Evolutionary conservation across 257 asterid genomes (phyloP), one percentile per base, ranked within the genome.

Genomic region (Leonotis leonurus): DNA sequence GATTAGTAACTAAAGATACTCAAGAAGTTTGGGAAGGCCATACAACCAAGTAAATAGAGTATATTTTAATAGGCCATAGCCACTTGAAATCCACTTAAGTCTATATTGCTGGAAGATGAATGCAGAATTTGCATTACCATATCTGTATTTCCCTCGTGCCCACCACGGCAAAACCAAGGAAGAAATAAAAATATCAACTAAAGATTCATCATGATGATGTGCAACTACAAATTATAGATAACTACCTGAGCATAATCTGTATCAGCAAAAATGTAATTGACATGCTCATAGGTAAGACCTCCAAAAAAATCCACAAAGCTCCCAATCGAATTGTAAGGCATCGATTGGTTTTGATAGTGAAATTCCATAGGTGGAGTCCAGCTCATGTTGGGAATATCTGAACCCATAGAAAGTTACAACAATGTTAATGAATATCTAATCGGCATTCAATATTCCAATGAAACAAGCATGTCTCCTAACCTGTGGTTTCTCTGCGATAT

Each of bases 301-400:
- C 96, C 97, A 60, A 90, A 90, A 69, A 90, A 90, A 80, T 87
- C 97, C 67, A 90, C 88, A 67, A 87, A 87, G 73, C 95, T 85
- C 57, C 95, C 97, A 49, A 81, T 77, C 33, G 96, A 90, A 65
- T 80, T 87, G 60, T 90, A 90, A 17, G 97, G 96, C 89, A 68
- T 64, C 57, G 83, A 84, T 54, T 80, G 76, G 73, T 76, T 80
- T 57, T 81, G 73, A 67, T 85, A 83, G 46, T 79, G 83, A 77
- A 73, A 72, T 58, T 83, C 96, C 95, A 81, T 73, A 17, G 78
- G 85, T 5, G 84, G 70, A 63, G 78, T 80, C 96, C 96, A 85
- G 75, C 81, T 88, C 81, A 75, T 79, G 30, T 65, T 33, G 29
- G 35, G 37, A 50, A 14, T 53, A 45, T 33, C 37, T 52, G 56